Evolutionary conservation across 805 yeast species (phyloP).

Genomic region (Pichia ethanolica): DNA sequence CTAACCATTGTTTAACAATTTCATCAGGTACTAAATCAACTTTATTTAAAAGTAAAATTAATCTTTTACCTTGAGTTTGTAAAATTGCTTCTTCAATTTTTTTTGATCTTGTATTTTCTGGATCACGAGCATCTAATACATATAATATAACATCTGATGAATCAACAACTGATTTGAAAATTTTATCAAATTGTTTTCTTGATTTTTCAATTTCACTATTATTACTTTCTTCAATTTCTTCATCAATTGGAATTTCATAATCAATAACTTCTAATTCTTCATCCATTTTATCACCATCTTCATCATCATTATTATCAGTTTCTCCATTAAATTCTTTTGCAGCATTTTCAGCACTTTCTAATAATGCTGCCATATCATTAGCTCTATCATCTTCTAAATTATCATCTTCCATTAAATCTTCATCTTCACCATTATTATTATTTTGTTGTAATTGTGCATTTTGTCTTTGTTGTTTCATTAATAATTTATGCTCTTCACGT

Average conservation of each 20-base stretch:
- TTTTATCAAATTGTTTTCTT: slow-evolving; percentile 87
- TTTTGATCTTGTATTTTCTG: slow-evolving; percentile 87
- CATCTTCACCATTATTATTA: slow-evolving; percentile 18
- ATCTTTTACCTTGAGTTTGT: slow-evolving; percentile 71
- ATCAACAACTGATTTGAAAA: slow-evolving; percentile 88
- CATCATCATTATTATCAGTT: slow-evolving; percentile 29
- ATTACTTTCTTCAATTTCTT: slow-evolving; percentile 24
- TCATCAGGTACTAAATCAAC: slow-evolving; percentile 87
- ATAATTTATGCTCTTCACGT: slow-evolving; percentile 47
- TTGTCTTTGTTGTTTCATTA: slow-evolving; percentile 41
- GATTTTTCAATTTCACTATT: slow-evolving; percentile 59
- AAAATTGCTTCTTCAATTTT: slow-evolving; percentile 87
- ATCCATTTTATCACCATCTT: slow-evolving; percentile 34
- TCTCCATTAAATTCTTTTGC: slow-evolving; percentile 70
- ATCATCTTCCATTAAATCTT: slow-evolving; percentile 28
- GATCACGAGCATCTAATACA: slow-evolving; percentile 96
- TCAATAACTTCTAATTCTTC: slow-evolving; percentile 47
- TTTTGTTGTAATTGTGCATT: slow-evolving; percentile 16
- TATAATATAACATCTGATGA: slow-evolving; percentile 86
- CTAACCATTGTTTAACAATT: slow-evolving; percentile 77
- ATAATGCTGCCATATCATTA: slow-evolving; percentile 64
- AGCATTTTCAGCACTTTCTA: slow-evolving; percentile 86
- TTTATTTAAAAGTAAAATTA: slow-evolving; percentile 81
- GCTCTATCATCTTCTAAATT: slow-evolving; percentile 33
- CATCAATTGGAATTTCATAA: slow-evolving; percentile 37